These are phyloP conservation scores for Ustilago tritici DNA, from an alignment of 1,284 basidiomycete genomes.

Conservation along the genomic window DNA sequence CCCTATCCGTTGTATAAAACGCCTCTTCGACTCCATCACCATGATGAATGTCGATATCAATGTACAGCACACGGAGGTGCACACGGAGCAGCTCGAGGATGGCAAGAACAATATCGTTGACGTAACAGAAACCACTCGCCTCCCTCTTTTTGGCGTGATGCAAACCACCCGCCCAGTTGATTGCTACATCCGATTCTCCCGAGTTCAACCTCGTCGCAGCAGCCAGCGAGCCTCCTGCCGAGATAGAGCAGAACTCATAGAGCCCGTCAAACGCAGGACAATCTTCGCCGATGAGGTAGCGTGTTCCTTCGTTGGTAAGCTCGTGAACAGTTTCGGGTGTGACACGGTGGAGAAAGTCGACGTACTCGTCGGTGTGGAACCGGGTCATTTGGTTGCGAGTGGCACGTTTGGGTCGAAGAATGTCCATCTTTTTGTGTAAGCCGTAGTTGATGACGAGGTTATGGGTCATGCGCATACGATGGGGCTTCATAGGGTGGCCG, in stretches of 20 bases:
- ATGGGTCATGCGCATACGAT: constrained; percentile 76
- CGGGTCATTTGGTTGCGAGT: constrained; percentile 85
- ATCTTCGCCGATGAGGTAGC: constrained; percentile 79
- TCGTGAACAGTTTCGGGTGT: constrained; percentile 74
- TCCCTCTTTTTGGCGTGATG: constrained; percentile 98
- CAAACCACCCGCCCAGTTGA: constrained; percentile 97
- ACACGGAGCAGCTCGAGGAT: constrained; percentile 70
- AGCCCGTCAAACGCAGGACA: constrained; percentile 96
- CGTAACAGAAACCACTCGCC: constrained; percentile 95
- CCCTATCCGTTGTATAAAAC: constrained; percentile 95
- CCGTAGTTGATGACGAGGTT: constrained; percentile 90
- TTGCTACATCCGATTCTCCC: constrained; percentile 88
- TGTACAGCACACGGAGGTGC: constrained; percentile 89
- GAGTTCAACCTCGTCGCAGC: constrained; percentile 85
- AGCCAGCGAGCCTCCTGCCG: constrained; percentile 85
- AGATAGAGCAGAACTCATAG: constrained; percentile 97
- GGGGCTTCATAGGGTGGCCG: constrained; percentile 94
- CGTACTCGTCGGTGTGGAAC: constrained; percentile 98
- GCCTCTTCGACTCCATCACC: constrained; percentile 99
- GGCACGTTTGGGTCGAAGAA: constrained; percentile 84
- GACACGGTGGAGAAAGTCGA: constrained; percentile 87
- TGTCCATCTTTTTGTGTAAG: constrained; percentile 89
- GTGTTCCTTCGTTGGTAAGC: constrained; percentile 80
- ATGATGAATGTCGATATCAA: constrained; percentile 98
- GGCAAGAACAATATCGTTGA: constrained; percentile 78